Evolutionary conservation across 805 yeast genomes (phyloP), one percentile per base, ranked within the genome.

Genomic region (Torulaspora delbrueckii): DNA sequence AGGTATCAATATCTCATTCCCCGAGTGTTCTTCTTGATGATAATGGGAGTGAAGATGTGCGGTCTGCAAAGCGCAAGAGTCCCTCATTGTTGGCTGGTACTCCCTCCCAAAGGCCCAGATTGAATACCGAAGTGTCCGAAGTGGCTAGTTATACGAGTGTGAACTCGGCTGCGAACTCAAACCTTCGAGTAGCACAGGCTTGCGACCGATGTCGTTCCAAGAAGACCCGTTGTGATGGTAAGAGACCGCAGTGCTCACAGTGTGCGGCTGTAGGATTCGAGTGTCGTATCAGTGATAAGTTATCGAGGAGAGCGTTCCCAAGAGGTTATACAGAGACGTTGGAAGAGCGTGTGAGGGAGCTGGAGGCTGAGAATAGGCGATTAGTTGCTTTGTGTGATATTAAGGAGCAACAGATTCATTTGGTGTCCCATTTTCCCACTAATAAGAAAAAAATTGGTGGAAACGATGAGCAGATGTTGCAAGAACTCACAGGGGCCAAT

Each of bases 271-370:
- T 86, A 3, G 96, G 96, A 3, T 76, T 89, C 47, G 91, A 86
- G 52, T 89, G 97, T 65, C 83, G 83, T 46, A 84, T 87, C n/a
- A 81, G 90, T 13, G 96, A 89, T 60, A 83, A 84, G 55, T 71
- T 89, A n/a, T 78, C 90, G 0, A 74, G 96, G 47, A 72, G 90
- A 51, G 91, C 96, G 0, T 89, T 83, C 58, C 96, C 96, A 0
- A 75, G 95, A 60, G 96, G 96, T 0, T 89, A 89, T 58, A 89
- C 96, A 0, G 96, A 89, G 66, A 82, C 89, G 2, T 65, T 89
- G 43, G 97, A 89, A 61, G 95, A 87, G 58, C 71, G 96, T 41
- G 82, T 89, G n/a, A 72, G 96, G 40, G 93, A 84, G 59, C 71
- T 90, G 18, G 96, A 88, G 62, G 77, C 83, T 3, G 95, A 88